Evolutionary conservation across 2,329 filamentous ascomycete species (phyloP).

Genomic region (Zymoseptoria passerinii): DNA sequence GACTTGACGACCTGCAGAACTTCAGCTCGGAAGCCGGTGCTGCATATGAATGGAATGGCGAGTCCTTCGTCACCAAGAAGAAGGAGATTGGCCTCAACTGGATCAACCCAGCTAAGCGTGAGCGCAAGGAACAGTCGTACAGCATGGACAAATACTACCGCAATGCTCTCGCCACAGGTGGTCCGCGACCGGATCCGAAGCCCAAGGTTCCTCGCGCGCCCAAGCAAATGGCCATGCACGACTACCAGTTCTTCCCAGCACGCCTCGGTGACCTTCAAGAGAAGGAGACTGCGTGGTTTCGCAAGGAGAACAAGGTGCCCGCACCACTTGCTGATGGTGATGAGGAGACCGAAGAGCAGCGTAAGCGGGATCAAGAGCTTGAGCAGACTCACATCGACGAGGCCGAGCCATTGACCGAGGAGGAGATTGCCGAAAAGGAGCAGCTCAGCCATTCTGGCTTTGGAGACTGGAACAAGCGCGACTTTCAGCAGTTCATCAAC

Average conservation of each 20-base stretch:
- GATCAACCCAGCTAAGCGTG: slow-evolving; percentile 98
- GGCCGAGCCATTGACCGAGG: slow-evolving; percentile 77
- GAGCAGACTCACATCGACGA: slow-evolving; percentile 93
- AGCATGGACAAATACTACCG: slow-evolving; percentile 99
- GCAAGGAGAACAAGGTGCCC: slow-evolving; percentile 94
- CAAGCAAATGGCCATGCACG: slow-evolving; percentile 83
- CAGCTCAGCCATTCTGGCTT: slow-evolving; percentile 77
- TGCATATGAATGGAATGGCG: slow-evolving; percentile 97
- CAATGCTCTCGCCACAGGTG: slow-evolving; percentile 75
- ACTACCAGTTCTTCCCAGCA: slow-evolving; percentile 93
- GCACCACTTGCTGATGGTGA: slow-evolving; percentile 80
- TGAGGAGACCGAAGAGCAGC: slow-evolving; percentile 76
- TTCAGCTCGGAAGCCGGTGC: slow-evolving; percentile 77
- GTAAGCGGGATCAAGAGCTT: slow-evolving; percentile 76
- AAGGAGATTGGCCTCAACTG: slow-evolving; percentile 88
- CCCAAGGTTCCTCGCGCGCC: slow-evolving; percentile 93
- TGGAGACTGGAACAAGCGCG: slow-evolving; percentile 87
- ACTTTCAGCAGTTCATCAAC: slow-evolving; percentile 98
- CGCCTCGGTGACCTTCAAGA: slow-evolving; percentile 83
- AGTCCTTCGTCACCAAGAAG: slow-evolving; percentile 77
- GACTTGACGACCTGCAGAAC: slow-evolving; percentile 93
- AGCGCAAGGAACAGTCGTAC: slow-evolving; percentile 95
- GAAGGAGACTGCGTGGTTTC: slow-evolving; percentile 88
- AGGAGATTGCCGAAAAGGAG: slow-evolving; percentile 81
- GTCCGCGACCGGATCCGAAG: slow-evolving; percentile 72